These are phyloP conservation scores for Geoglossum cookeanum DNA, from an alignment of 2,329 filamentous ascomycete genomes.

Conservation along the genomic window DNA sequence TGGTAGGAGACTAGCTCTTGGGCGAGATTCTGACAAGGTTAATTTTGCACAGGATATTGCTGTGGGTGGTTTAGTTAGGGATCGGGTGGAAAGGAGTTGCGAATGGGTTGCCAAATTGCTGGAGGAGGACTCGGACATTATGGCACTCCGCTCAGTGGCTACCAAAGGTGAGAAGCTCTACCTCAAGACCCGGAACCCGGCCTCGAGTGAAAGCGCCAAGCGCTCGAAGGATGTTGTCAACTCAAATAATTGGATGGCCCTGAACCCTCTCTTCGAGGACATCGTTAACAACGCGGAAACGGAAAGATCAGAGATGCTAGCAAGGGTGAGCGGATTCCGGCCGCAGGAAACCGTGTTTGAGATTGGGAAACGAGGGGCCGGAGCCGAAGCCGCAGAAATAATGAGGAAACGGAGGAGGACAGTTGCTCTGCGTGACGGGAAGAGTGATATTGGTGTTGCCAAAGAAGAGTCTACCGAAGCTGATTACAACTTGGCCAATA, in stretches of 20 bases:
- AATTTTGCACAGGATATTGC: constrained; percentile 73
- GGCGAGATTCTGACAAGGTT: constrained; percentile 39
- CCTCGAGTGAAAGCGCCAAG: constrained; percentile 78
- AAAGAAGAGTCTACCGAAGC: constrained; percentile 16
- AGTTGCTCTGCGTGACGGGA: constrained; percentile 25
- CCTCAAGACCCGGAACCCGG: constrained; percentile 71
- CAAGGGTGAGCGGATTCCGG: constrained; percentile 70
- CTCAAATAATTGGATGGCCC: constrained; percentile 49
- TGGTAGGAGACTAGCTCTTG: constrained; percentile 62
- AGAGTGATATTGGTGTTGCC: constrained; percentile 1
- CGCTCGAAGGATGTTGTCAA: constrained; percentile 60
- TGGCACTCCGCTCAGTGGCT: constrained; percentile 50
- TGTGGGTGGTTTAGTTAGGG: constrained; percentile 55
- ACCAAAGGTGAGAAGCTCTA: constrained; percentile 87
- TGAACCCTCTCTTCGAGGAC: constrained; percentile 65
- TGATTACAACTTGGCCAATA: constrained; percentile 26
- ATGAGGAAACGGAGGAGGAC: constrained; percentile 54
- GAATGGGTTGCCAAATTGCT: constrained; percentile 74
- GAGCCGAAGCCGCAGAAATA: constrained; percentile 49
- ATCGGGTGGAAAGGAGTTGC: constrained; percentile 51
- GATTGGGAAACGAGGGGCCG: constrained; percentile 51
- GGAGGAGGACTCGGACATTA: constrained; percentile 55
- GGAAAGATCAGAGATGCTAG: constrained; percentile 69
- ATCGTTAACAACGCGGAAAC: constrained; percentile 45
- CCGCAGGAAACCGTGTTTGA: constrained; percentile 96